Evolutionary conservation across 2,329 filamentous ascomycete genomes (phyloP), one percentile per base, ranked within the genome.

Genomic region (Cyclaneusma minus): DNA sequence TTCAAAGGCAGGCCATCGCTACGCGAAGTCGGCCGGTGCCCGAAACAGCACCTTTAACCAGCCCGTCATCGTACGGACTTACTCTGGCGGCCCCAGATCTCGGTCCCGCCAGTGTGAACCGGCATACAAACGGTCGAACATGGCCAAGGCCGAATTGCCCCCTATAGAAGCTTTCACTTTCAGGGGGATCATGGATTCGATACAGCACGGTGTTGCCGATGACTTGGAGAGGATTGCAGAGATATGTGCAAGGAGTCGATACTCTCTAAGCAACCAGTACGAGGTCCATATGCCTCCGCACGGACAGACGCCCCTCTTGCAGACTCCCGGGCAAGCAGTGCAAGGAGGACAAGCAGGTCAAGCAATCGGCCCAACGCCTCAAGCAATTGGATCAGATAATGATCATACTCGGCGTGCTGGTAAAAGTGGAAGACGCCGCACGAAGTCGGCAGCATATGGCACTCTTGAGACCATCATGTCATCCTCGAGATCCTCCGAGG

Each of bases 391-490:
- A 4, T 63, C 64, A 4, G 65, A 72, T 26, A 67, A 72, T 12
- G 65, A 71, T 34, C 55, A 57, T 7, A 14, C 30, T 7, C 33
- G 41, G n/a, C 36, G 28, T 28, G 20, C 32, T 9, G 32, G 32
- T 9, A 34, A 40, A 28, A 32, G 36, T 10, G 37, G 35, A 18
- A 41, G 37, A 29, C 36, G 42, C 30, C 33, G 41, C 29, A 29
- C 38, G 6, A 47, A 41, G 22, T 46, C 42, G 18, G 37, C 30
- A 5, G 69, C 69, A 4, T 67, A 73, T 44, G 66, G 68, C 3
- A 74, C 68, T 1, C 47, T 75, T 4, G 68, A 76, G 39, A 75
- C 69, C 1, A 75, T 75, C 40, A 74, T 74, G 56, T 73, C 67
- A 13, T 70, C 66, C 0, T 74, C 68, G 33, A 60, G 68, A 14